Evolutionary conservation across 2,329 filamentous ascomycete species (phyloP).

Genomic region (Phoma sp.): DNA sequence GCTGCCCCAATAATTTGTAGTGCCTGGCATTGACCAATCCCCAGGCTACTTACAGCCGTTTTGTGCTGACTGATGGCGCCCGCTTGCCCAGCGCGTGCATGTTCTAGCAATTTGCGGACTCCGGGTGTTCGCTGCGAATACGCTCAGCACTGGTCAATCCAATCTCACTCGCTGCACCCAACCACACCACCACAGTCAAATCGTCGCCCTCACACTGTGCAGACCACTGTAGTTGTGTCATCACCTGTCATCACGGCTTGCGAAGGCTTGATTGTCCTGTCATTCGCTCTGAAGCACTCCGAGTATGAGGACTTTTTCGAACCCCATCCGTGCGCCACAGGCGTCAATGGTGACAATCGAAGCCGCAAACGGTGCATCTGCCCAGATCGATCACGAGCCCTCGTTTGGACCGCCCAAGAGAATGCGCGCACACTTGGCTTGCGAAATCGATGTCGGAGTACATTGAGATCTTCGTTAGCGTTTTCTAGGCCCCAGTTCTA

Average conservation of each 20-base stretch:
- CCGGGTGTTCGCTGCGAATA: conserved; percentile 13
- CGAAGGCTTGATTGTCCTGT: conserved; percentile 5
- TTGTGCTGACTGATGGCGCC: conserved; percentile 5
- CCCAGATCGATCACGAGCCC: too few species aligned
- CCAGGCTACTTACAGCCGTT: conserved; percentile 2
- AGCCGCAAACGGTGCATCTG: conserved; percentile 4
- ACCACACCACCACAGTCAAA: not conserved
- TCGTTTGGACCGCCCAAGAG: too few species aligned
- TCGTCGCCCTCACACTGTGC: not conserved
- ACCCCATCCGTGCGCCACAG: conserved; percentile 11
- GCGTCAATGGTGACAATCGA: not conserved
- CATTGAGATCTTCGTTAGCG: conserved; percentile 17
- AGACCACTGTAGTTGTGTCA: not conserved
- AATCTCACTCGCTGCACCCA: conserved; percentile 6
- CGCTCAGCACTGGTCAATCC: conserved; percentile 9
- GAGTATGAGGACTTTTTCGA: conserved; percentile 1
- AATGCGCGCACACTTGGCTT: not conserved
- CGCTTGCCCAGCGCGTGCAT: conserved; percentile 16
- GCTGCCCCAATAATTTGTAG: conserved; percentile 17
- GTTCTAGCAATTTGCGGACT: conserved; percentile 14
- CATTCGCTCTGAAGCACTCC: conserved; percentile 2
- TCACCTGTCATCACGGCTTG: conserved; percentile 5
- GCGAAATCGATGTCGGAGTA: conserved; percentile 4
- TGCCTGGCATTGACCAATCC: conserved; percentile 3
- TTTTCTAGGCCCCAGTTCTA: conserved; percentile 9